Conservation (phyloP, 495 filamentous ascomycete genomes). For the Xylaria sp. region DNA sequence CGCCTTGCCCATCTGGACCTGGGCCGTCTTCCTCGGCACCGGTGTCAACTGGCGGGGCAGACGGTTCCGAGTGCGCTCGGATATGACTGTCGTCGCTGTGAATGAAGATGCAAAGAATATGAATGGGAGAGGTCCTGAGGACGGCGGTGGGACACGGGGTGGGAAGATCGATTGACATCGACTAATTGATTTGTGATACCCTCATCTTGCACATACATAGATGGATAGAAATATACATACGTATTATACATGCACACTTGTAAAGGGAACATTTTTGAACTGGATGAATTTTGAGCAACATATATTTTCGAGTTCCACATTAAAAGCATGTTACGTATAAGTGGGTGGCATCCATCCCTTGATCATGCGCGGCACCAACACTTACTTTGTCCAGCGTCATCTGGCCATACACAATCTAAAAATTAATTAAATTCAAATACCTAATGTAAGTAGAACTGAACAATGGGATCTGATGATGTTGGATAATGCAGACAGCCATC, state of each 20-base stretch:
- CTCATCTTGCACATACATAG: background rate
- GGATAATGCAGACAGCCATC: no score
- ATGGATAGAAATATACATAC: conserved; percentile 7
- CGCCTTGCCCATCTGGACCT: conserved; percentile 86
- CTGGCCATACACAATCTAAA: no score
- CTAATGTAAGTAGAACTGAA: no score
- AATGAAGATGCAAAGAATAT: conserved; percentile 24
- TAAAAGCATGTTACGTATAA: background rate
- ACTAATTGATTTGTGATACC: conserved; percentile 6
- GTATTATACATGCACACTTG: background rate
- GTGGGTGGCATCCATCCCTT: conserved; percentile 1
- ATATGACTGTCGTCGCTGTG: conserved; percentile 75
- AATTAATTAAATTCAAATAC: background rate
- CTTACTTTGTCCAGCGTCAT: background rate
- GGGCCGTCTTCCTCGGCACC: conserved; percentile 82
- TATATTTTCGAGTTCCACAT: background rate
- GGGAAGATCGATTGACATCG: conserved; percentile 38
- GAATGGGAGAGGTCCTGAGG: conserved; percentile 17
- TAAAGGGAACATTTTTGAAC: background rate
- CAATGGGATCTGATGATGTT: no score
- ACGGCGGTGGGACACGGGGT: conserved; percentile 28
- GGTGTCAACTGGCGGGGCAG: conserved; percentile 88
- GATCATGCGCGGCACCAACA: no score
- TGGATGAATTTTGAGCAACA: background rate
- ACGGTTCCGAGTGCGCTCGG: conserved; percentile 79